Base-by-base conservation (phyloP, 73 alveolate species). In the Paramecium tetraurelia region DNA sequence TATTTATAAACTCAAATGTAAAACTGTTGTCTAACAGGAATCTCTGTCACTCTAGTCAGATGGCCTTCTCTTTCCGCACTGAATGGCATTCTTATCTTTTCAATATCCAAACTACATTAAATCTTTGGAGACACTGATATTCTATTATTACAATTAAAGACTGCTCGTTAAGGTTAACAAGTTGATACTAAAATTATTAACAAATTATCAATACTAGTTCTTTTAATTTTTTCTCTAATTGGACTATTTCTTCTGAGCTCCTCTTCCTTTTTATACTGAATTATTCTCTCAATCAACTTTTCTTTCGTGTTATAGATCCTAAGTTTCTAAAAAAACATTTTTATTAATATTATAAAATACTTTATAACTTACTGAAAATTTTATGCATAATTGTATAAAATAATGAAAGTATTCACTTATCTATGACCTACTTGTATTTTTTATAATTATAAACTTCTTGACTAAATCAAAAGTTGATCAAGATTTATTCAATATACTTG, bases 251-350 rank as follows among this genome's bases (percentile, higher is more conserved):
- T 33, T 24, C 46, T 72, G 7, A 12, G 7, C 31, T 36, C 57
- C 40, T 72, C 53, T 18, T 72, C 90, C 22, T 8, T 24, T 11
- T 22, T 46, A 5, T 31, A 27, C 57, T 80, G 29, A 9, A 38
- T 80, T 21, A 80, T 21, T 41, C 72, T 41, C 27, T 21, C 44
- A 6, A 80, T 33, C 10, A 80, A 21, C 38, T 80, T 80, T 24
- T 41, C 90, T 7, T 29, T 33, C 4, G 90, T 80, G 29, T 80
- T 80, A 35, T 80, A 80, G 57, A 46, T 80, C 29, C 57, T 80
- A 6, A 80, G 90, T 80, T 80, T 80, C 86, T 72, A 35, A 80
- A 48, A 80, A 22, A 80, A 46, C 90, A 80, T 80, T 20, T 53
- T 53, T 53, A 53, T 53, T 53, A 18, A 53, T 53, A 18, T 53